Percentiles rank a stretch among this genome's conserved stretches.
Evolutionary conservation across 177 flowering plant genomes (phyloP).

Genomic region (Vitis hybrid): DNA sequence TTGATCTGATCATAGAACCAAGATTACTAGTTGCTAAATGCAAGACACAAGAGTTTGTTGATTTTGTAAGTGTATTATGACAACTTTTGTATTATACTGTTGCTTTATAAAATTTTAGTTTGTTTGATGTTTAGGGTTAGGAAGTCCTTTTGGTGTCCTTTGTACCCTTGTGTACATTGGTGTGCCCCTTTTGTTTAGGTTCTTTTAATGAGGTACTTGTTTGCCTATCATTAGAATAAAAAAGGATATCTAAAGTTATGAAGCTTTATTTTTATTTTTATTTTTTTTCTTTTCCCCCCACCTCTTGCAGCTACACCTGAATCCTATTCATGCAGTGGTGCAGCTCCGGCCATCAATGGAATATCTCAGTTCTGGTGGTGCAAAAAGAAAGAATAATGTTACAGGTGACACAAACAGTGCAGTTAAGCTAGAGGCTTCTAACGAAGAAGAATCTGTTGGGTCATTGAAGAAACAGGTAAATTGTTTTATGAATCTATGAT

Average conservation of each 20-base stretch:
- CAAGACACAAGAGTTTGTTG: too few species aligned
- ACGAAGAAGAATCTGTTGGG: conserved; percentile 33
- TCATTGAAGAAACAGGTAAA: conserved; percentile 52
- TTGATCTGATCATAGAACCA: too few species aligned
- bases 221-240: too few species aligned
- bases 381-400: conserved; percentile 30
- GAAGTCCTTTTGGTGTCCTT: too few species aligned
- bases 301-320: conserved; percentile 78
- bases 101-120: too few species aligned
- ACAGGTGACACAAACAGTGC: conserved; percentile 20
- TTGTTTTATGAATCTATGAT: not conserved
- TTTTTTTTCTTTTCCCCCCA: conserved; percentile 11
- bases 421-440: conserved; percentile 30
- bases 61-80: too few species aligned
- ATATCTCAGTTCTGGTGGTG: conserved; percentile 37
- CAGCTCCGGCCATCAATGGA: conserved; percentile 86
- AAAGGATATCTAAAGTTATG: not conserved
- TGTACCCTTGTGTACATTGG: too few species aligned
- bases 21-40: too few species aligned
- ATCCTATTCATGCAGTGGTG: conserved; percentile 81
- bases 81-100: too few species aligned
- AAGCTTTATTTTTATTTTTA: not conserved
- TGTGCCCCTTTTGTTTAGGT: too few species aligned
- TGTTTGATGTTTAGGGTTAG: too few species aligned
- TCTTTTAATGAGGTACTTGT: too few species aligned